Conservation (phyloP, 768 basidiomycete genomes). For the Nidularia pulvinata region DNA sequence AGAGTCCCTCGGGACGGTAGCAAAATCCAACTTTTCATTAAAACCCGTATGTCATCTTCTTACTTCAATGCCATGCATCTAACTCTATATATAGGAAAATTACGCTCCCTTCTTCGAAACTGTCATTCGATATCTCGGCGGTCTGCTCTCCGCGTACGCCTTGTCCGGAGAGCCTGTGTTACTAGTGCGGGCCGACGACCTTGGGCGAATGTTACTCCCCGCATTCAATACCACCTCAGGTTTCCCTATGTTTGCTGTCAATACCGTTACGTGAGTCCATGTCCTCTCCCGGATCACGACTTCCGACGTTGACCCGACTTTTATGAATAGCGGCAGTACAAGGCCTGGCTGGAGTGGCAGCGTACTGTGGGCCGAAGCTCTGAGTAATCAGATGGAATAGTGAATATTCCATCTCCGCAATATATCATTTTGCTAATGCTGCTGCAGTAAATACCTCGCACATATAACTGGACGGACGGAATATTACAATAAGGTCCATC, state of each 20-base stretch:
- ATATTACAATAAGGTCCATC: slow-evolving; percentile 46
- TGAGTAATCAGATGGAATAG: slow-evolving; percentile 70
- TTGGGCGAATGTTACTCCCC: slow-evolving; percentile 67
- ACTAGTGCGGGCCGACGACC: slow-evolving; percentile 69
- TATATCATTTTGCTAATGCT: neutral
- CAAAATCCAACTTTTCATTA: slow-evolving; percentile 43
- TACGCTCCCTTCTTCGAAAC: slow-evolving; percentile 73
- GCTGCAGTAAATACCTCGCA: slow-evolving; percentile 70
- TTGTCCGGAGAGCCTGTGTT: slow-evolving; percentile 65
- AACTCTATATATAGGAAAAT: slow-evolving; percentile 11
- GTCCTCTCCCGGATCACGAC: neutral
- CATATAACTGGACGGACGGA: slow-evolving; percentile 69
- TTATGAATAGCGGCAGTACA: slow-evolving; percentile 29
- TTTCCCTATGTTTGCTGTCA: slow-evolving; percentile 67
- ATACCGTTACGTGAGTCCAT: slow-evolving; percentile 50
- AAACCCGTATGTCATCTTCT: slow-evolving; percentile 17
- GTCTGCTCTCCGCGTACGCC: slow-evolving; percentile 78
- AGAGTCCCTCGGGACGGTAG: slow-evolving; percentile 52
- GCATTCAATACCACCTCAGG: slow-evolving; percentile 73
- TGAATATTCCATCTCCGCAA: slow-evolving; percentile 12
- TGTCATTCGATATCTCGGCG: slow-evolving; percentile 83
- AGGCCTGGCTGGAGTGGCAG: slow-evolving; percentile 25
- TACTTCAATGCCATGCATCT: neutral
- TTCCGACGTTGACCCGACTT: neutral
- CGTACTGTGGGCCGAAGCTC: slow-evolving; percentile 36